Conservation (phyloP, 192 early-diverging fungal genomes). For the Entomortierella parvispora region DNA sequence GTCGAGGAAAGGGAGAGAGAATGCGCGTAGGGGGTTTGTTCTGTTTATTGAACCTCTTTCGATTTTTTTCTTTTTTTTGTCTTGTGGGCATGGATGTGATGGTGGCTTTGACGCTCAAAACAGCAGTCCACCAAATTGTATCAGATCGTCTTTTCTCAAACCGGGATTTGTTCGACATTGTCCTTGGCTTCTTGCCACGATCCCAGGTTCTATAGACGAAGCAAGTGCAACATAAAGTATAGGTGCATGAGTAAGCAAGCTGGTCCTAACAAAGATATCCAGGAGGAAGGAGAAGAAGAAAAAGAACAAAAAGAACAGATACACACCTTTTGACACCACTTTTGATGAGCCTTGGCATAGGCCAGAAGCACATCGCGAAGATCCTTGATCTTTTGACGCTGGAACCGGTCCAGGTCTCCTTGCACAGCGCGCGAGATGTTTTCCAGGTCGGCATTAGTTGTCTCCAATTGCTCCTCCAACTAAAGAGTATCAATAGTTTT, state of each 20-base stretch:
- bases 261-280: not conserved
- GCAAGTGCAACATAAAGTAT: too few species aligned
- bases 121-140: not conserved
- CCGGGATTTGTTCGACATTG: slow-evolving; percentile 59
- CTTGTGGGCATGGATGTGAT: not conserved
- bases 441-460: slow-evolving; percentile 75
- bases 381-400: slow-evolving; percentile 91
- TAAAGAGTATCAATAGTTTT: slow-evolving; percentile 10
- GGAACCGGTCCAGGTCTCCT: slow-evolving; percentile 92
- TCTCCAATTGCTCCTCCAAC: slow-evolving; percentile 84
- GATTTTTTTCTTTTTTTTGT: too few species aligned
- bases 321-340: slow-evolving; percentile 75
- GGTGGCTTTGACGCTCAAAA: not conserved
- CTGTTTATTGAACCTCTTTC: too few species aligned
- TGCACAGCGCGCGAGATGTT: slow-evolving; percentile 85
- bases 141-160: slow-evolving; percentile 8
- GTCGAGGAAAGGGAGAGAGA: not conserved
- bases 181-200: slow-evolving; percentile 65
- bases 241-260: too few species aligned
- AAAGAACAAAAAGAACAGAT: slow-evolving; percentile 11
- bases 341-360: slow-evolving; percentile 75
- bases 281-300: slow-evolving; percentile 1
- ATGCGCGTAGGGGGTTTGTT: too few species aligned
- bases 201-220: slow-evolving; percentile 56
- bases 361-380: slow-evolving; percentile 83